phyloP scores from a whole-genome alignment of 2,329 filamentous ascomycete genomes.

The Alternaria arbusti region DNA sequence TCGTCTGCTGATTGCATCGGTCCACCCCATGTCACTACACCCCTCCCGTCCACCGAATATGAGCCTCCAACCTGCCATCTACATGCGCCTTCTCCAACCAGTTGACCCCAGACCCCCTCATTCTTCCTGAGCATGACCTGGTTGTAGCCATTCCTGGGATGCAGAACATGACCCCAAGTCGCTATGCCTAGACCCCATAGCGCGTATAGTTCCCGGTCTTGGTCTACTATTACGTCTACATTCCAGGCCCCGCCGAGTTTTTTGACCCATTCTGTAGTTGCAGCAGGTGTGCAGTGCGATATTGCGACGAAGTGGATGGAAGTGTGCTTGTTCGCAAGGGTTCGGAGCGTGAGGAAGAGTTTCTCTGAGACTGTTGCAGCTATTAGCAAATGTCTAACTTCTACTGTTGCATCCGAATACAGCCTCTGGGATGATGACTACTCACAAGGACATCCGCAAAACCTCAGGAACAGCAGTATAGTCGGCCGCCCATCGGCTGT shows the following conservation, averaged over 20 bases:
- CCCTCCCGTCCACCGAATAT: conserved; percentile 41
- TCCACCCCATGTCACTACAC: conserved; percentile 43
- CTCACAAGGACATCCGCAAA: conserved; percentile 47
- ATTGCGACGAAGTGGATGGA: conserved; percentile 63
- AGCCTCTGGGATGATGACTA: background rate
- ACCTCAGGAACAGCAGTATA: conserved; percentile 42
- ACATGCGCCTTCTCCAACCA: conserved; percentile 44
- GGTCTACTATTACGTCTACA: conserved; percentile 63
- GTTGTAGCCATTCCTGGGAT: conserved; percentile 45
- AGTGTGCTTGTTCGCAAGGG: conserved; percentile 61
- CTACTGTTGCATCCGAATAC: background rate
- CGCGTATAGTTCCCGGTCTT: conserved; percentile 63
- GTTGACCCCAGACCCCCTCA: conserved; percentile 44
- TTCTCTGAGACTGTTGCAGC: conserved; percentile 46
- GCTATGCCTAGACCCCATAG: conserved; percentile 64
- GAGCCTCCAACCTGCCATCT: conserved; percentile 46
- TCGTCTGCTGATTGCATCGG: conserved; percentile 47
- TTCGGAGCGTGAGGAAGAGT: conserved; percentile 63
- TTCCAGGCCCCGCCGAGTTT: conserved; percentile 65
- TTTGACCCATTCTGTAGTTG: conserved; percentile 64
- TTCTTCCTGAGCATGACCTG: conserved; percentile 45
- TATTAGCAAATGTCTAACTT: conserved; percentile 5
- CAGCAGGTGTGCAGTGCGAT: conserved; percentile 64
- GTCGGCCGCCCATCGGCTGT: conserved; percentile 38
- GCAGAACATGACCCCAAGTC: conserved; percentile 42